Base-by-base conservation (phyloP, 2,329 filamentous ascomycete genomes). In the Cylindrodendrum hubeiense region DNA sequence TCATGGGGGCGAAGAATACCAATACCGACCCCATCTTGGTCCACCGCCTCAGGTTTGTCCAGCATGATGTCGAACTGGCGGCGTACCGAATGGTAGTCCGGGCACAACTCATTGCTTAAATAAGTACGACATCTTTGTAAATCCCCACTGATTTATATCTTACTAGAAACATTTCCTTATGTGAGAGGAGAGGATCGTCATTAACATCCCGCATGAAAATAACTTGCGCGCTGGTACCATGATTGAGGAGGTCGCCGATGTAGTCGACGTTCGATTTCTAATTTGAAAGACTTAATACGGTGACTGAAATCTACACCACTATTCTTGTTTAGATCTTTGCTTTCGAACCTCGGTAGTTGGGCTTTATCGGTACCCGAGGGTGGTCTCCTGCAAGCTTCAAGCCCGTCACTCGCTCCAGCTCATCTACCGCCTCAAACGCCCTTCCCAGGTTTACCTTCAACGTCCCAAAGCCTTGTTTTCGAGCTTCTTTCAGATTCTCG, bases 401-500 rank as follows among this genome's bases (percentile, higher is more conserved):
- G 0, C 93, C 93, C 1, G 92, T 95, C 22, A 93, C 81, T 60
- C 80, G 82, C 80, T 98, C 95, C 63, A 98, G 80, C 78, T 94
- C 89, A 70, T 88, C 90, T 1, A 98, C 95, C 0, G 95, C 95
- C 77, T 95, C 90, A 76, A 88, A 92, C 1, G 92, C 89, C 77
- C 86, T 89, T 2, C 95, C 95, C 28, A 98, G 81, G 9, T 87
- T 83, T 1, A 98, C 96, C 80, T 95, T 97, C 69, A 98, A 87
- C 0, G 95, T 98, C 60, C 86, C 81, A 78, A 98, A 91, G 0
- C 95, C 95, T 22, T 90, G 82, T 52, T 85, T 86, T 79, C 86
- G 92, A 1, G 90, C 96, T 47, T 87, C 91, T 83, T 95, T 96
- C 63, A 98, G 79, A 77, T 99, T 99, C 79, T 95, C 90, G 2